Evolutionary conservation across 2,329 filamentous ascomycete genomes (phyloP).

Genomic region (Penicillium sp.): DNA sequence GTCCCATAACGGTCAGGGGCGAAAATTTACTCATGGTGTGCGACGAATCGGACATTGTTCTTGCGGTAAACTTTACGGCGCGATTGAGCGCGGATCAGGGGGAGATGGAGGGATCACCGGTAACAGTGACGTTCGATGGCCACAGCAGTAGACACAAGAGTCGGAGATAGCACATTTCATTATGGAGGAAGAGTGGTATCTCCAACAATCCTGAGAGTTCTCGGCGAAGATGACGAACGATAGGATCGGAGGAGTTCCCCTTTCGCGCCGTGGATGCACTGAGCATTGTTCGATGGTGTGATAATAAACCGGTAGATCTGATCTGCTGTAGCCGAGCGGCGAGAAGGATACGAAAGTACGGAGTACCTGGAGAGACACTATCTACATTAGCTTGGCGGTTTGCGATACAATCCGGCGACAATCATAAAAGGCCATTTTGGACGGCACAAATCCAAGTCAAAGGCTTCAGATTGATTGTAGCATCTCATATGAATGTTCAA

Average conservation of each 20-base stretch:
- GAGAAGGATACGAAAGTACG: background rate
- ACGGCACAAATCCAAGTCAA: too few species aligned
- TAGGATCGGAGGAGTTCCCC: constrained; percentile 24
- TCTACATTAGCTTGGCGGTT: too few species aligned
- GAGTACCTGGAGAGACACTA: too few species aligned
- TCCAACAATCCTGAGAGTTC: background rate
- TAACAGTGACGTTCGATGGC: constrained; percentile 24
- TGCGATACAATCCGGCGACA: too few species aligned
- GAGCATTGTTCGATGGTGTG: too few species aligned
- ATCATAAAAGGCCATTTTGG: too few species aligned
- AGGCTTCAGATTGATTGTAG: too few species aligned
- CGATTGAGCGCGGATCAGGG: constrained; percentile 36
- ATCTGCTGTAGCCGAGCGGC: background rate
- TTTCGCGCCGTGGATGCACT: constrained; percentile 1
- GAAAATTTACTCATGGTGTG: constrained; percentile 37
- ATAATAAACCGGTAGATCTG: too few species aligned
- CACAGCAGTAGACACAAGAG: constrained; percentile 14
- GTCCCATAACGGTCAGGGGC: background rate
- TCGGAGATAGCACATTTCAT: constrained; percentile 19
- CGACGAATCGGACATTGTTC: constrained; percentile 51
- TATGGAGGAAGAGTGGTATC: constrained; percentile 10
- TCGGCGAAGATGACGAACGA: background rate
- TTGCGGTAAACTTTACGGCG: constrained; percentile 41
- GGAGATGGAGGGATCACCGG: constrained; percentile 31
- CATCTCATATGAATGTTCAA: too few species aligned